Percentiles rank a stretch among this genome's conserved stretches.
Conservation (phyloP, 116 monocot species). For the Posidonia oceanica region DNA sequence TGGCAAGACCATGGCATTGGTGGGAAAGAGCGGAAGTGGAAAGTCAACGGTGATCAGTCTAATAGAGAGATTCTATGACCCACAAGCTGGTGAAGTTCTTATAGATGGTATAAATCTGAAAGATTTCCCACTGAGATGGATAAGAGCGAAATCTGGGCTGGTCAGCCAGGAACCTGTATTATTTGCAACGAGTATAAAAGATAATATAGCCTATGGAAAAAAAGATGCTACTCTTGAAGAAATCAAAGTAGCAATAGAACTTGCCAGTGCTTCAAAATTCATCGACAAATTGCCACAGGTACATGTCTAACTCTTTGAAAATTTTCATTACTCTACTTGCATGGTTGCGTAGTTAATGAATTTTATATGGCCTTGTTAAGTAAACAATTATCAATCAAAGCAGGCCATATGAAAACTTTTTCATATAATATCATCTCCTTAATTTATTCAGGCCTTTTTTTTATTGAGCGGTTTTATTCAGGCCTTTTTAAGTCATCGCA, state of each 20-base stretch:
- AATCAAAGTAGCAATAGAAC: constrained; percentile 44
- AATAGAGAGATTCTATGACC: constrained; percentile 79
- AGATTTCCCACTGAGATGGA: constrained; percentile 53
- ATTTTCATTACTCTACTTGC: constrained; percentile 56
- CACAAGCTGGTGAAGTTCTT: constrained; percentile 61
- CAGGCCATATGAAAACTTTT: too few relatives aligned
- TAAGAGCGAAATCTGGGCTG: constrained; percentile 60
- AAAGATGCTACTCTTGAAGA: constrained; percentile 47
- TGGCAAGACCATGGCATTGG: constrained; percentile 46
- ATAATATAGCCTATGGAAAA: constrained; percentile 72
- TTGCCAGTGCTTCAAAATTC: constrained; percentile 65
- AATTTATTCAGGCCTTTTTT: too few relatives aligned
- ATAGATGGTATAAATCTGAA: constrained; percentile 66
- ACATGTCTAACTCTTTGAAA: constrained; percentile 29
- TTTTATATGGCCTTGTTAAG: too few relatives aligned
- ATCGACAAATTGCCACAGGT: constrained; percentile 69
- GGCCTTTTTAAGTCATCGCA: too few relatives aligned
- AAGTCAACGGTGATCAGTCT: constrained; percentile 54
- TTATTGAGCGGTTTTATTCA: too few relatives aligned
- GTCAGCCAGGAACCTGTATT: constrained; percentile 75
- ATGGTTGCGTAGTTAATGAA: too few relatives aligned
- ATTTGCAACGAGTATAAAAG: constrained; percentile 51
- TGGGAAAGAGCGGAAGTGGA: constrained; percentile 69
- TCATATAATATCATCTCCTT: constrained; percentile 1
- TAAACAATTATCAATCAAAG: too few relatives aligned